These are phyloP conservation scores for Eimeria acervulina DNA, from an alignment of 169 alveolate species.

Conservation along the genomic window DNA sequence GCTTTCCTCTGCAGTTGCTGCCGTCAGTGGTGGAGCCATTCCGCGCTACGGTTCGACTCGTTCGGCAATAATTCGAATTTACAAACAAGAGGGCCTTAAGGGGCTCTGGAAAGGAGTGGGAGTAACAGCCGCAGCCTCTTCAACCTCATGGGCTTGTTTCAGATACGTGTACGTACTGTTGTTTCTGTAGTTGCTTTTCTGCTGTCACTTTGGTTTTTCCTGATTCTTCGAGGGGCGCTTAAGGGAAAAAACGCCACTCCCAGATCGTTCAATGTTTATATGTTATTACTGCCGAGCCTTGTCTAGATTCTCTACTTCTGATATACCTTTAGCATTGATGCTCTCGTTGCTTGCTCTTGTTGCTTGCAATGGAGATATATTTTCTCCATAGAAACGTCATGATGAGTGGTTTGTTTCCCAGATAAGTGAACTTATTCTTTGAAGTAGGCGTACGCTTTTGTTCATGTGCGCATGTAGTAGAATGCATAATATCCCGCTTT, in stretches of 20 bases:
- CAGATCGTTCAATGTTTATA: neutral
- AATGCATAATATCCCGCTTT: neutral
- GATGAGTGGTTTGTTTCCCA: neutral
- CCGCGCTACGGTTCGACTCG: conserved; percentile 77
- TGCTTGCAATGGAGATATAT: neutral
- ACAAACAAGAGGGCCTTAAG: conserved; percentile 57
- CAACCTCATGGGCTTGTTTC: conserved; percentile 79
- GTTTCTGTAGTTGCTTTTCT: neutral
- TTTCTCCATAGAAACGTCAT: neutral
- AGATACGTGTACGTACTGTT: conserved; percentile 74
- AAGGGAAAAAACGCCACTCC: neutral
- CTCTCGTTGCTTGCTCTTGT: neutral
- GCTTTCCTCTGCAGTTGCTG: conserved; percentile 43
- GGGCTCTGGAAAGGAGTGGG: conserved; percentile 84
- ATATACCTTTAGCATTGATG: neutral
- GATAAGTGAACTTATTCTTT: no score
- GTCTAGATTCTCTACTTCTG: neutral
- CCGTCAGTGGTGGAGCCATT: conserved; percentile 80
- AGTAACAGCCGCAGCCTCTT: conserved; percentile 82
- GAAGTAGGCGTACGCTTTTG: neutral
- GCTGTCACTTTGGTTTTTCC: neutral
- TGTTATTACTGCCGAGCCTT: neutral
- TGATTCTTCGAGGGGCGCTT: neutral
- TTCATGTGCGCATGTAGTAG: no score
- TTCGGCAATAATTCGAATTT: conserved; percentile 52